Evolutionary conservation across 1,284 basidiomycete genomes (phyloP).

Genomic region (Papiliotrema nemorosa): DNA sequence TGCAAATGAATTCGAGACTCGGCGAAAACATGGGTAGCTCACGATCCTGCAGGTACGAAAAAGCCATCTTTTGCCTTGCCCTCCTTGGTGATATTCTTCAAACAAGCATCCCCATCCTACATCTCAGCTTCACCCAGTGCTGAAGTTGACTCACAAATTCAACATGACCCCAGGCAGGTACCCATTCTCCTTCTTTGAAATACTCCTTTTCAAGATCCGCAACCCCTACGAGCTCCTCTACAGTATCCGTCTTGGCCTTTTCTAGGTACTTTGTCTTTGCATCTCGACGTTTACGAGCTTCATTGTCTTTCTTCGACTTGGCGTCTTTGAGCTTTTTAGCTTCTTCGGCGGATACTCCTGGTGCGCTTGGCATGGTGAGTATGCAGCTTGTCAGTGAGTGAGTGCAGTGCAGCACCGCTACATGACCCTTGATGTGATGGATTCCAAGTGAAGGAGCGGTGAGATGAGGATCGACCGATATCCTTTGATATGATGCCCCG

Average conservation of each 20-base stretch:
- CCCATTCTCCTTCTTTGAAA: conserved; percentile 31
- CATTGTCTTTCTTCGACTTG: background rate
- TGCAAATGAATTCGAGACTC: conserved; percentile 1
- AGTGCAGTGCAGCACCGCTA: background rate
- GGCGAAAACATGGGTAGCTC: conserved; percentile 4
- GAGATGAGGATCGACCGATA: no score
- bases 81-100: conserved; percentile 24
- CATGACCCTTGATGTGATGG: no score
- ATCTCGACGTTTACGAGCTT: background rate
- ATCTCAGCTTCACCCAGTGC: background rate
- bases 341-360: background rate
- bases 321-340: background rate
- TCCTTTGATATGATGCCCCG: no score
- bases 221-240: conserved; percentile 19
- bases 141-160: conserved; percentile 34
- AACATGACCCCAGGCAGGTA: conserved; percentile 26
- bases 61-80: conserved; percentile 30
- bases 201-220: conserved; percentile 16
- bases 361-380: background rate
- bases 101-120: conserved; percentile 32
- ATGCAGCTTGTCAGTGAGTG: background rate
- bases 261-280: conserved; percentile 8
- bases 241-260: conserved; percentile 22
- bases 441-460: no score
- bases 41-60: conserved; percentile 35